Evolutionary conservation across 2,329 filamentous ascomycete species (phyloP).

Genomic region (Ceratocystis alfenasii): DNA sequence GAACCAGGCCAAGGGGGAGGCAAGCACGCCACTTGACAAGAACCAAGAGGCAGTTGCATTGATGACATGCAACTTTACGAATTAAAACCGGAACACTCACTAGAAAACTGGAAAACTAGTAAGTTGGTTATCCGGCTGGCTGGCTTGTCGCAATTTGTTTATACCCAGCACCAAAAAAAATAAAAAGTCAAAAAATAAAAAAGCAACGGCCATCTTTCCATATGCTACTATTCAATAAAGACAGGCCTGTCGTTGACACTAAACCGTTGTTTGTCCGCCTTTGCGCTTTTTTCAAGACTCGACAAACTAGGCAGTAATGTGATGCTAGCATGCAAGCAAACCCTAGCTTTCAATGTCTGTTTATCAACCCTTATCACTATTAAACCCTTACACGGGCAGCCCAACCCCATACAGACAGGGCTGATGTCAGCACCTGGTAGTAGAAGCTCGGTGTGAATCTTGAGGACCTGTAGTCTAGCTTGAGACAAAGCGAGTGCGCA

Average conservation of each 20-base stretch:
- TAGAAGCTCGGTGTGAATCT: neutral
- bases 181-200: too few relatives aligned
- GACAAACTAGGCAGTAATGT: neutral
- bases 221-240: too few relatives aligned
- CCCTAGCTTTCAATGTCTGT: neutral
- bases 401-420: neutral
- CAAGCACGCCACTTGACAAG: neutral
- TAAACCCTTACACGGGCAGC: neutral
- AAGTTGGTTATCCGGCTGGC: too few relatives aligned
- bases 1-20: neutral
- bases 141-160: too few relatives aligned
- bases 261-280: neutral
- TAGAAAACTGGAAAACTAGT: neutral
- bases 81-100: slow-evolving; percentile 14
- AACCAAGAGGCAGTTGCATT: slow-evolving; percentile 7
- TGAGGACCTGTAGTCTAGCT: neutral
- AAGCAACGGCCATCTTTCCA: too few relatives aligned
- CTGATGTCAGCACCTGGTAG: neutral
- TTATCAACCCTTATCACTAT: neutral
- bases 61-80: slow-evolving; percentile 15
- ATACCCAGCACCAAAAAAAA: too few relatives aligned
- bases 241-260: too few relatives aligned
- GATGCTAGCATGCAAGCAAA: neutral
- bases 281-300: neutral
- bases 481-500: neutral